phyloP scores from a whole-genome alignment of 2,329 filamentous ascomycete genomes.

The Apiospora pterosperma region DNA sequence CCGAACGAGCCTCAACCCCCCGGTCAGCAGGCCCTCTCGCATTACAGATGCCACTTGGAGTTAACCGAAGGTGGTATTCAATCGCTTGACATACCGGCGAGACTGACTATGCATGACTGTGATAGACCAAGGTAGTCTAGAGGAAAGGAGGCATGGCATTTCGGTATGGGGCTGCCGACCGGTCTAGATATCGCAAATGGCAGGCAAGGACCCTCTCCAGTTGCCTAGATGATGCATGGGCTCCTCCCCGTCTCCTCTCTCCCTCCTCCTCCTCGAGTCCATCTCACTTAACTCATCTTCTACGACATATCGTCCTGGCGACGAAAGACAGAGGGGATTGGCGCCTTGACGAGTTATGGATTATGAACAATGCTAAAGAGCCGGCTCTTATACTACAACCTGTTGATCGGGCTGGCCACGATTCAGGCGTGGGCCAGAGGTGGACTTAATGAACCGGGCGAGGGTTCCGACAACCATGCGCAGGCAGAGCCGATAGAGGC shows the following conservation, averaged over 20 bases:
- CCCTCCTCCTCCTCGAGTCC: constrained; percentile 9
- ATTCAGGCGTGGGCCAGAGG: constrained; percentile 20
- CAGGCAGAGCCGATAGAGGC: constrained; percentile 7
- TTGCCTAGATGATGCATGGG: neutral
- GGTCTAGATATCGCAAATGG: neutral
- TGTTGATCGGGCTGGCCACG: constrained; percentile 27
- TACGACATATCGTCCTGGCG: constrained; percentile 18
- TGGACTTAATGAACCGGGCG: constrained; percentile 7
- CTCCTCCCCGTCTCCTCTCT: constrained; percentile 5
- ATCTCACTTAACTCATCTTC: constrained; percentile 14
- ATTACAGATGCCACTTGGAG: neutral
- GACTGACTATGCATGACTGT: neutral
- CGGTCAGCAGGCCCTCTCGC: neutral
- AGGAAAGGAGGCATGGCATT: neutral
- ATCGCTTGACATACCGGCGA: neutral
- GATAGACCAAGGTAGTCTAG: neutral
- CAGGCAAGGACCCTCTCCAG: neutral
- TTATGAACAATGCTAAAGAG: constrained; percentile 27
- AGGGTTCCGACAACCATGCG: neutral
- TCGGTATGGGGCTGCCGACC: neutral
- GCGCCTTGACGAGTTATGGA: constrained; percentile 19
- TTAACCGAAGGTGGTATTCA: neutral
- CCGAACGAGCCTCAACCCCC: constrained; percentile 18
- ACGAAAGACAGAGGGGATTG: constrained; percentile 9
- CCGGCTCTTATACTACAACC: constrained; percentile 25